phyloP scores from a whole-genome alignment of 129 eudicot species.

The Pulicaria dysenterica region DNA sequence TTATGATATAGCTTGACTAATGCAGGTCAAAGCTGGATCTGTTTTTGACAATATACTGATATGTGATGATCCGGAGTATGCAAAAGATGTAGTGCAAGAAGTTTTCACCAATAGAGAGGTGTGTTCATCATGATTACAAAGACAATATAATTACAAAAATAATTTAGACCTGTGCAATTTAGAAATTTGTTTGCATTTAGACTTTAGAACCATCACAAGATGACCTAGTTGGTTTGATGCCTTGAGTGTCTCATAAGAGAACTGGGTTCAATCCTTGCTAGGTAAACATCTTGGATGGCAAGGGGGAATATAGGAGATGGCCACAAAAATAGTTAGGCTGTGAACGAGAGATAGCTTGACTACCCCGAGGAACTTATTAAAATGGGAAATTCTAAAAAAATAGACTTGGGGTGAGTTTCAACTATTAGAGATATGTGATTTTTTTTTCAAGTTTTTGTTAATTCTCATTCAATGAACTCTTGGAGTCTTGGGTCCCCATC shows the following conservation, averaged over 20 bases:
- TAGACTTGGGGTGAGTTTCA: neutral
- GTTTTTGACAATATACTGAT: slow-evolving; percentile 86
- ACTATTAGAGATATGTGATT: neutral
- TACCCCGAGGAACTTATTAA: too few relatives aligned
- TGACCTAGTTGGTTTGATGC: too few relatives aligned
- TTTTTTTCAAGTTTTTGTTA: too few relatives aligned
- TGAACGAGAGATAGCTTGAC: too few relatives aligned
- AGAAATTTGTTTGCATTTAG: slow-evolving; percentile 3
- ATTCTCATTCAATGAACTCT: too few relatives aligned
- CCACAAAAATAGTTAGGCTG: too few relatives aligned
- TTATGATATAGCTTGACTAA: neutral
- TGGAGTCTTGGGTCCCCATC: too few relatives aligned
- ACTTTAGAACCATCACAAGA: too few relatives aligned
- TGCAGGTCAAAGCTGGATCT: slow-evolving; percentile 95
- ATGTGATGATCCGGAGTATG: slow-evolving; percentile 90
- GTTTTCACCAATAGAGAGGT: slow-evolving; percentile 82
- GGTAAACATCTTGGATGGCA: too few relatives aligned
- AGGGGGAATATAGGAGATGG: too few relatives aligned
- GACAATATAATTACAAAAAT: neutral
- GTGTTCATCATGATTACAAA: neutral
- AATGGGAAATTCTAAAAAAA: neutral
- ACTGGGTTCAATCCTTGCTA: too few relatives aligned
- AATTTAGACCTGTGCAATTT: neutral
- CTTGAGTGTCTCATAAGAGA: too few relatives aligned
- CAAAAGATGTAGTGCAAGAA: slow-evolving; percentile 77